Evolutionary conservation across 2,329 filamentous ascomycete genomes (phyloP).

Genomic region (Claviceps maximensis): DNA sequence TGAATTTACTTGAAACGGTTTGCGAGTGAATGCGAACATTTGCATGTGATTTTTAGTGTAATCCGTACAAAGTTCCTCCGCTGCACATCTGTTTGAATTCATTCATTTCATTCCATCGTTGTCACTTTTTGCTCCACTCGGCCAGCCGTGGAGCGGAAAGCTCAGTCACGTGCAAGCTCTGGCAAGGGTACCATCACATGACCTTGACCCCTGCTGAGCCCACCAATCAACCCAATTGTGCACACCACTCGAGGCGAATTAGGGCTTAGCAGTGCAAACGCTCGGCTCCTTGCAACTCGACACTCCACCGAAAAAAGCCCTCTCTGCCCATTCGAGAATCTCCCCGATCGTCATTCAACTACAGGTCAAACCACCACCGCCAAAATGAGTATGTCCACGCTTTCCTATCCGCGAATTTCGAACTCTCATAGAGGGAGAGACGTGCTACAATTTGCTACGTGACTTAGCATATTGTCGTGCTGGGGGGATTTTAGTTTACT

Average conservation of each 20-base stretch:
- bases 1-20: too few relatives aligned
- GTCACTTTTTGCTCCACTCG: too few relatives aligned
- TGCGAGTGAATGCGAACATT: too few relatives aligned
- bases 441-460: not conserved
- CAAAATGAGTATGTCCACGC: constrained; percentile 42
- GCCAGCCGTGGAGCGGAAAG: too few relatives aligned
- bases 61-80: too few relatives aligned
- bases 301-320: constrained; percentile 23
- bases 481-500: constrained; percentile 7
- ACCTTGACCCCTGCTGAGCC: constrained; percentile 9
- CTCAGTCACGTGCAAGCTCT: not conserved
- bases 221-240: constrained; percentile 11
- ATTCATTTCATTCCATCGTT: too few relatives aligned
- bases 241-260: constrained; percentile 15
- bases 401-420: constrained; percentile 1
- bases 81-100: not conserved
- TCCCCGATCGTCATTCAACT: constrained; percentile 24
- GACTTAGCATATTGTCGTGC: not conserved
- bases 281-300: constrained; percentile 13
- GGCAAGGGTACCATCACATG: constrained; percentile 20
- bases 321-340: constrained; percentile 21
- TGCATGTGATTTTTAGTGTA: not conserved
- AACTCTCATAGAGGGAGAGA: not conserved
- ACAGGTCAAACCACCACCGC: constrained; percentile 30
- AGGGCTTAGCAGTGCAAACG: constrained; percentile 18